phyloP scores from a whole-genome alignment of 306 rosid species.

The Sindora glabra region DNA sequence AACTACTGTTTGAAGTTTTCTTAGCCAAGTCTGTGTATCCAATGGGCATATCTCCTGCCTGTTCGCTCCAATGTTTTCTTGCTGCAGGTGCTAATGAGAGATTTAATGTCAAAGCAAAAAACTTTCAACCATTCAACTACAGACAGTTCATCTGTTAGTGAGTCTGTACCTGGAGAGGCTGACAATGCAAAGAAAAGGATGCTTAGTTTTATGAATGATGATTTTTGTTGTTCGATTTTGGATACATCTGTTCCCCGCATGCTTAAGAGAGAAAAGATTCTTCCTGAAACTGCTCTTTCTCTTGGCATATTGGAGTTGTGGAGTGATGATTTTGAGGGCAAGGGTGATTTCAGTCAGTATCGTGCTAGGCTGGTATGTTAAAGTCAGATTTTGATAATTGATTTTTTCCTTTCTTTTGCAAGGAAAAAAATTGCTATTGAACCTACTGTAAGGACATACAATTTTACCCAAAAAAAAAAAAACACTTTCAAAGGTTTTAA shows the following conservation, averaged over 20 bases:
- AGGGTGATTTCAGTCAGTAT: conserved; percentile 80
- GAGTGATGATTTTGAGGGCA: conserved; percentile 87
- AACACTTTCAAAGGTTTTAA: too few relatives aligned
- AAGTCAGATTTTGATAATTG: background rate
- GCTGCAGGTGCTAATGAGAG: conserved; percentile 71
- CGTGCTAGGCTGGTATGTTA: conserved; percentile 75
- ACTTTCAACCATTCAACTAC: conserved; percentile 36
- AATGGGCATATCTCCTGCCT: conserved; percentile 11
- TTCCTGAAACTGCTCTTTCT: conserved; percentile 38
- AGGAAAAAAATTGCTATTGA: background rate
- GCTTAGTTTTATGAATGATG: conserved; percentile 60
- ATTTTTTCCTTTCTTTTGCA: background rate
- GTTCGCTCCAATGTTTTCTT: conserved; percentile 21
- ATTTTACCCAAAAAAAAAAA: too few relatives aligned
- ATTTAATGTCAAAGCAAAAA: conserved; percentile 74
- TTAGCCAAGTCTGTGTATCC: conserved; percentile 9
- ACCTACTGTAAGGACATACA: background rate
- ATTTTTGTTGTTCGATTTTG: conserved; percentile 52
- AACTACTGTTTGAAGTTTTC: background rate
- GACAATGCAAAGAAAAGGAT: conserved; percentile 47
- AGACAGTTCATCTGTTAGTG: conserved; percentile 38
- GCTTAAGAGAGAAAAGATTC: conserved; percentile 82
- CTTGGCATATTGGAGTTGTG: conserved; percentile 81
- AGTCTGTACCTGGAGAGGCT: conserved; percentile 41
- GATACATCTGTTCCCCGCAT: conserved; percentile 76